Conservation (phyloP, 2,329 filamentous ascomycete species). For the Paracorniculantispora psalliotae region DNA sequence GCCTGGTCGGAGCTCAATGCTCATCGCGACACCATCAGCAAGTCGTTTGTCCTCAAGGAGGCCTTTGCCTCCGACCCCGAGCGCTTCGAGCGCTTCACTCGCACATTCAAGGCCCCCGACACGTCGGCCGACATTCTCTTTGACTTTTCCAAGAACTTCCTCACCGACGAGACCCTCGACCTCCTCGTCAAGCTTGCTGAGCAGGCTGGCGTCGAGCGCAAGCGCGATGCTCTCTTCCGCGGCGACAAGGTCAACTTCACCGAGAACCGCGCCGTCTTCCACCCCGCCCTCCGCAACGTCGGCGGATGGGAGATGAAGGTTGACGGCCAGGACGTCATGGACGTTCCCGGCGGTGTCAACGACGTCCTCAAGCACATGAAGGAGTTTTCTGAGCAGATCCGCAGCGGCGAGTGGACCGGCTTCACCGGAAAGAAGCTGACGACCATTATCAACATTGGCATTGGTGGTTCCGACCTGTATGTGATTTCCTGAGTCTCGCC, state of each 20-base stretch:
- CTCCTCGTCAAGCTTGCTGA: slow-evolving; percentile 85
- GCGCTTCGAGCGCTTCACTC: slow-evolving; percentile 87
- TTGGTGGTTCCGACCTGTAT: slow-evolving; percentile 96
- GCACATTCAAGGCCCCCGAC: slow-evolving; percentile 74
- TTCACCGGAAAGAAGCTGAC: slow-evolving; percentile 96
- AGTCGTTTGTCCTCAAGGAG: slow-evolving; percentile 87
- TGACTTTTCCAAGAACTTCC: slow-evolving; percentile 98
- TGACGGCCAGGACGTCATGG: slow-evolving; percentile 88
- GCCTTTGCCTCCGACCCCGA: slow-evolving; percentile 83
- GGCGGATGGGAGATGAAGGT: slow-evolving; percentile 78
- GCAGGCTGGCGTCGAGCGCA: slow-evolving; percentile 85
- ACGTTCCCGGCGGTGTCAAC: slow-evolving; percentile 81
- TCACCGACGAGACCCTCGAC: slow-evolving; percentile 85
- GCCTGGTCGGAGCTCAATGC: slow-evolving; percentile 88
- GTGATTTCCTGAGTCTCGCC: slow-evolving; percentile 31
- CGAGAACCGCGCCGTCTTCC: slow-evolving; percentile 92
- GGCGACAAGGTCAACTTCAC: slow-evolving; percentile 99
- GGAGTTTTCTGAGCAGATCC: slow-evolving; percentile 91
- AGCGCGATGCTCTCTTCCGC: slow-evolving; percentile 94
- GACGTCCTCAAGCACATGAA: slow-evolving; percentile 94
- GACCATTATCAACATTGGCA: slow-evolving; percentile 95
- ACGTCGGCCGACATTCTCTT: slow-evolving; percentile 89
- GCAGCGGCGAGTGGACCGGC: slow-evolving; percentile 94
- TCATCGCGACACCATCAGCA: slow-evolving; percentile 81
- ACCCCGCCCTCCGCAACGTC: slow-evolving; percentile 88